Conservation (phyloP, 192 early-diverging fungal genomes). For the Coemansia sp. region DNA sequence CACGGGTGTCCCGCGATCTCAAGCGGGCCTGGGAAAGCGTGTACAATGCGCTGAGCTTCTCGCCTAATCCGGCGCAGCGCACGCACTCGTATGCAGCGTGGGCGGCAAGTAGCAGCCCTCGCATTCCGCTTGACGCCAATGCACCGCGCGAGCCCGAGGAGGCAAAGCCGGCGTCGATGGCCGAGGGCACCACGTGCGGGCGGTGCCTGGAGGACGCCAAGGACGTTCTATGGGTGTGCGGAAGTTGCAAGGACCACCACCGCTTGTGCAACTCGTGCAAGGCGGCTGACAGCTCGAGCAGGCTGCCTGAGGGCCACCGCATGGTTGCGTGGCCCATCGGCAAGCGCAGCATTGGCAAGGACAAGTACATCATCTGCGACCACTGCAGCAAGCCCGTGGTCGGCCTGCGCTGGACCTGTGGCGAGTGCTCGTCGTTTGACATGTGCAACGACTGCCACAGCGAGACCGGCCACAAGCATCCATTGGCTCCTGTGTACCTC, state of each 20-base stretch:
- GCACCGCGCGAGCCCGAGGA: constrained; percentile 37
- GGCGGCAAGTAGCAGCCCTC: constrained; percentile 44
- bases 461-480: constrained; percentile 21
- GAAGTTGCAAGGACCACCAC: constrained; percentile 20
- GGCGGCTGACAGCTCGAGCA: not conserved
- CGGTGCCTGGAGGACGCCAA: constrained; percentile 17
- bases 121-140: constrained; percentile 18
- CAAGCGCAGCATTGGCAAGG: constrained; percentile 16
- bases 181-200: constrained; percentile 7
- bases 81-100: constrained; percentile 16
- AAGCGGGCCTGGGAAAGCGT: constrained; percentile 50
- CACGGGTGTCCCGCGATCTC: constrained; percentile 41
- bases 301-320: constrained; percentile 5
- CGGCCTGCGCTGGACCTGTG: constrained; percentile 58
- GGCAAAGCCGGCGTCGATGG: constrained; percentile 4
- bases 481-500: constrained; percentile 19
- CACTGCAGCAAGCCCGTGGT: constrained; percentile 53
- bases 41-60: constrained; percentile 43
- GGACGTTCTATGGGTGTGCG: constrained; percentile 45
- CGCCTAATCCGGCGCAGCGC: constrained; percentile 24
- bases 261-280: constrained; percentile 48
- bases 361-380: constrained; percentile 59
- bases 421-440: constrained; percentile 63
- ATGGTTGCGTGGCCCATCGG: constrained; percentile 44
- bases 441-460: constrained; percentile 63